Evolutionary conservation across 768 basidiomycete species (phyloP), one percentile per base, ranked within the genome.

Genomic region (Mycena indigotica): DNA sequence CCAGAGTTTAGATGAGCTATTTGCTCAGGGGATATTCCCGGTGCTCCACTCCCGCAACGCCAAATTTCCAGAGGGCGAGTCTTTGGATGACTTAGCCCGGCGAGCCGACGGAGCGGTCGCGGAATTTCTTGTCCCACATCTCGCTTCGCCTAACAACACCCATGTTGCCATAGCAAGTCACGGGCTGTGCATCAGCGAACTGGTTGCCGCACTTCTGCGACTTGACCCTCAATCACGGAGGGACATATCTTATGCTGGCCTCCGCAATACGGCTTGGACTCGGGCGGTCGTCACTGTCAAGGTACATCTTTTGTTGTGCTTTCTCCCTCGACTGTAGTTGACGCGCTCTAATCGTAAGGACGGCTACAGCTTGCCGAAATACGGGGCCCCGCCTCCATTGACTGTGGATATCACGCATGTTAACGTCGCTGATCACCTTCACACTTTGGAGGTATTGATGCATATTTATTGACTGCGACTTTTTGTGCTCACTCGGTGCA

Each of bases 251-350:
- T 77, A 70, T 56, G 73, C 60, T 56, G 88, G 88, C 3, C 69
- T 91, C 51, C 38, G 75, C 58, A 91, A 91, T 65, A 91, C 89
- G 0, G 89, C 85, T n/a, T 91, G 89, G 89, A 84, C 83, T 28
- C 76, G 87, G 50, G 75, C 81, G 12, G 75, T 75, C 50, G 81
- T 69, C 46, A 75, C 67, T 57, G 67, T 68, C 64, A 80, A 79
- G 80, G 86, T 74, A 57, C n/a, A n/a, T n/a, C n/a, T 50, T 69
- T 40, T 30, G 24, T 50, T 40, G 16, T 24, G 26, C 25, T 55
- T 32, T 45, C 40, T 19, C 48, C n/a, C n/a, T n/a, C n/a, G n/a
- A n/a, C n/a, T n/a, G n/a, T n/a, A n/a, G n/a, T n/a, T n/a, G n/a
- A n/a, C n/a, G n/a, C n/a, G n/a, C n/a, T n/a, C n/a, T n/a, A n/a